Evolutionary conservation across 176 grass and related monocot species (phyloP).

Genomic region (Thinopyrum elongatum): DNA sequence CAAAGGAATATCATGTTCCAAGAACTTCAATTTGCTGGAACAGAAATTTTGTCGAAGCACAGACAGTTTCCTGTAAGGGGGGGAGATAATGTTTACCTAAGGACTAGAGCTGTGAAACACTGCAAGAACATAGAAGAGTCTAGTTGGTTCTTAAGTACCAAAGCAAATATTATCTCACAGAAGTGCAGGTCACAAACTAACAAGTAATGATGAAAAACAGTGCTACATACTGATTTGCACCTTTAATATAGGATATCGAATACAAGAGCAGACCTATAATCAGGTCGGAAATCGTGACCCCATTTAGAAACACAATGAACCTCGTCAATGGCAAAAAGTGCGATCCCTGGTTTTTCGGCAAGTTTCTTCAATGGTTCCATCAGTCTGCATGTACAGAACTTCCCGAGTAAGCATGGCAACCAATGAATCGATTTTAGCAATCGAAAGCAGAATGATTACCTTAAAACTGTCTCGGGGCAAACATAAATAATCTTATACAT

Average conservation of each 20-base stretch:
- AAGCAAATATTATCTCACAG: not conserved
- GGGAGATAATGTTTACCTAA: not conserved
- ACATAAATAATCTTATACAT: slow-evolving; percentile 94
- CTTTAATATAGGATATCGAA: slow-evolving; percentile 44
- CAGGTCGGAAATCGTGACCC: slow-evolving; percentile 96
- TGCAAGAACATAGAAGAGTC: not conserved
- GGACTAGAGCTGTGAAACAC: not conserved
- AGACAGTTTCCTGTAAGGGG: slow-evolving; percentile 52
- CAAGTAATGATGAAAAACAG: slow-evolving; percentile 1
- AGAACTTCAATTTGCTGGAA: slow-evolving; percentile 61
- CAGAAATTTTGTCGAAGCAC: slow-evolving; percentile 81
- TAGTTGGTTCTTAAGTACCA: slow-evolving; percentile 2
- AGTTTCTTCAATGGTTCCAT: slow-evolving; percentile 87
- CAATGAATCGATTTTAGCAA: slow-evolving; percentile 6
- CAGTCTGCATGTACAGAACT: slow-evolving; percentile 55
- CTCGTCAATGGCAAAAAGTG: slow-evolving; percentile 94
- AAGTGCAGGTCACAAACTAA: not conserved
- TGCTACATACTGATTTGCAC: slow-evolving; percentile 28
- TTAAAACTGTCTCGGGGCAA: slow-evolving; percentile 94
- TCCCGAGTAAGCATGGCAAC: slow-evolving; percentile 1
- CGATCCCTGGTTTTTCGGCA: slow-evolving; percentile 87
- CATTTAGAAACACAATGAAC: slow-evolving; percentile 98
- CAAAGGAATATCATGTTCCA: slow-evolving; percentile 79
- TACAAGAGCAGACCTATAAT: slow-evolving; percentile 79
- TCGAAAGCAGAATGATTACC: slow-evolving; percentile 43